Evolutionary conservation across 2,329 filamentous ascomycete species (phyloP), one percentile per base, ranked within the genome.

Genomic region (Arthrobotrys sinensis): DNA sequence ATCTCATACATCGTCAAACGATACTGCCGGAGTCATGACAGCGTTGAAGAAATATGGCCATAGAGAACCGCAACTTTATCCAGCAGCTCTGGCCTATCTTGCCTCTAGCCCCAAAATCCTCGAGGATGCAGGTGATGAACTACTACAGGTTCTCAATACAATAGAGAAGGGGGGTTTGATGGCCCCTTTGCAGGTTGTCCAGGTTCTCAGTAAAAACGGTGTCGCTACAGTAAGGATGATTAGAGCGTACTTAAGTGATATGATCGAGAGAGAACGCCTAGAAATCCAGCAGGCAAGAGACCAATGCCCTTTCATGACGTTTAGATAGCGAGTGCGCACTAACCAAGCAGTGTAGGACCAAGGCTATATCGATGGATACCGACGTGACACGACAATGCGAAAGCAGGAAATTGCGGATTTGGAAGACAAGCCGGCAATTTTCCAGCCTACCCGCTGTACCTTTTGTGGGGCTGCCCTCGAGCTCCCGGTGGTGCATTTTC

Each of bases 141-240:
- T 99, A 8, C 89, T 93, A 70, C 87, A 86, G 0, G 91, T 99
- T 0, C 87, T 99, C 10, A 88, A 90, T 80, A 94, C 93, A 82
- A 98, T 99, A 81, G 93, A 97, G 83, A 89, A 91, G 79, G 94
- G 97, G 82, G 91, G 93, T 0, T 89, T 99, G 43, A 96, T 99
- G 93, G 95, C 96, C 0, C 96, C 96, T 0, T 86, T 99, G 3
- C 96, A 99, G 84, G 96, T 99, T 36, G 96, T 99, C 14, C 95
- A 99, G 84, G 96, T 94, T 0, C 88, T 99, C 12, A 91, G 89
- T 78, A 88, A 88, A 65, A 92, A 92, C 81, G 89, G 91, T 4
- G 93, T 97, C 1, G 95, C 96, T 0, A 98, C 94, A 0, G 97
- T 99, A 93, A 96, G 95, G 63, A 94, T 98, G 88, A 91, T 99